A percentile compares a stretch with the other conserved stretches of the same genome.
Conservation (phyloP, 2,329 filamentous ascomycete species). For the Fusarium multiceps region DNA sequence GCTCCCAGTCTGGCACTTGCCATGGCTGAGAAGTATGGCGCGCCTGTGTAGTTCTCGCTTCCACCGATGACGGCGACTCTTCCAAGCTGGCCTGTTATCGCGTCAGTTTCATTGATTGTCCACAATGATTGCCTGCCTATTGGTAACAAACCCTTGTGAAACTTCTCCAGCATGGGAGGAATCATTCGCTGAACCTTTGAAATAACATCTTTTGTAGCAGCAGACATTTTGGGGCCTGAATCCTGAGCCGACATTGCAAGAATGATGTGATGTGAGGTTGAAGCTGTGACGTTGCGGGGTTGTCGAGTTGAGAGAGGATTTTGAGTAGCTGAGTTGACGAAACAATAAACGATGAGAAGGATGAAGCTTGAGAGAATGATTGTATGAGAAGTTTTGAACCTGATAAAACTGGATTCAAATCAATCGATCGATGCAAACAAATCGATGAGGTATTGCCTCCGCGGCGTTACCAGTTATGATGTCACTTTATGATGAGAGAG, state of each 20-base stretch:
- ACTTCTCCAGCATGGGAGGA: slow-evolving; percentile 92
- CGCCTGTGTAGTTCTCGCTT: slow-evolving; percentile 95
- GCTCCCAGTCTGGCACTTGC: slow-evolving; percentile 90
- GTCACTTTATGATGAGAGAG: slow-evolving; percentile 29
- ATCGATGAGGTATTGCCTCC: slow-evolving; percentile 30
- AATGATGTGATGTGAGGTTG: slow-evolving; percentile 7
- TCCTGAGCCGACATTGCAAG: slow-evolving; percentile 41
- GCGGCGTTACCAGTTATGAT: slow-evolving; percentile 31
- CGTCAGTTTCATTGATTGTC: slow-evolving; percentile 17
- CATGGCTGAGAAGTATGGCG: slow-evolving; percentile 98
- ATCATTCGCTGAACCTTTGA: slow-evolving; percentile 88
- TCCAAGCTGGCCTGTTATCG: slow-evolving; percentile 82
- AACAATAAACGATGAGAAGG: neutral
- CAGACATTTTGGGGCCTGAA: slow-evolving; percentile 65
- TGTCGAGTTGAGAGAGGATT: neutral
- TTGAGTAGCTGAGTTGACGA: neutral
- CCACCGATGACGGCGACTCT: slow-evolving; percentile 94
- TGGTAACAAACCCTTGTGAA: slow-evolving; percentile 83
- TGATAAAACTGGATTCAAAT: slow-evolving; percentile 3
- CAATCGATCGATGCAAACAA: slow-evolving; percentile 11
- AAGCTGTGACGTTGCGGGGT: slow-evolving; percentile 10
- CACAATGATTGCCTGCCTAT: neutral
- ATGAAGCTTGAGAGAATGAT: neutral
- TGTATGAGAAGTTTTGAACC: neutral
- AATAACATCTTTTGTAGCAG: slow-evolving; percentile 79